Base-by-base conservation (phyloP, 345 rosid species). In the Pistacia vera region DNA sequence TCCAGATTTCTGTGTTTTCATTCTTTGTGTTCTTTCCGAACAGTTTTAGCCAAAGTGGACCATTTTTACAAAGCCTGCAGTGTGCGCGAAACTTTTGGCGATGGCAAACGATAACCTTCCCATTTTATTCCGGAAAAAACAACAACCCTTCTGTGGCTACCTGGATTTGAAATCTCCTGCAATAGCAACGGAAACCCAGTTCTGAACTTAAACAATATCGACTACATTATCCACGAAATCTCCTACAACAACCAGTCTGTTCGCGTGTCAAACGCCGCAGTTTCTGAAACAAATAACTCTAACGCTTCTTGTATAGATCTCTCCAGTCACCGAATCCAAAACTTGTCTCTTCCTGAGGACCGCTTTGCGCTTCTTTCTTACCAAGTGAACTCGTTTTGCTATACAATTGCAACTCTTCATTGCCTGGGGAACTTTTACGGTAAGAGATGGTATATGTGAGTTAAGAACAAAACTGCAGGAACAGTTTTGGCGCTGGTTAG, bases 121-220 rank as follows among this genome's bases (percentile, higher is more conserved):
- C 90, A 0, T 89, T 89, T 70, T 81, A 17, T n/a, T 86, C 76
- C 11, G 13, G 51, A 36, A 14, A 13, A 67, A 66, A 33, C 88
- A 77, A 60, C 68, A 74, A 22, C 0, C 62, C 60, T 82, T 17
- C 49, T 87, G 92, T 59, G 90, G 90, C 20, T 78, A 68, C 92
- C 92, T 5, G 83, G 92, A 38, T 89, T 87, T 72, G 8, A 62
- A 12, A 35, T 87, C 60, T 71, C 80, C 13, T 87, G 92, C 85
- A 22, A 56, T 3, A 36, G 3, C 17, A 55, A 61, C 10, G 76
- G 76, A 49, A 66, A 38, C 13, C 75, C 87, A 10, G n/a, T 87
- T 65, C 71, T 89, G 54, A 58, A 46, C 56, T 22, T 69, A 10
- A 46, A 30, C 14, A 18, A 18, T 66, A 41, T 10, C 18, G 63